Base-by-base conservation (phyloP, 148 eudicot genomes). In the Chenopodium album region DNA sequence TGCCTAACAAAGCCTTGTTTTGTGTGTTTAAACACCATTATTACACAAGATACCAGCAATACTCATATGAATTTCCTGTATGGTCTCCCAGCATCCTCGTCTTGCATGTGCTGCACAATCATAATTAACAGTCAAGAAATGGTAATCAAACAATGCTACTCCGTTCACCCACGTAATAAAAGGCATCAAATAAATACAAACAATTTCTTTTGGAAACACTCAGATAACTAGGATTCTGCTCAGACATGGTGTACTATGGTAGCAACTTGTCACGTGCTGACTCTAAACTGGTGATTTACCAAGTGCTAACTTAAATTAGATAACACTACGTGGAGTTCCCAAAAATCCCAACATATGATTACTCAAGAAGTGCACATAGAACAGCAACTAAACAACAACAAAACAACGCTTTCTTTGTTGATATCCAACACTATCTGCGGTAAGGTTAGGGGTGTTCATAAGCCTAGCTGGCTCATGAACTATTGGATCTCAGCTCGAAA, bases 41-140 rank as follows among this genome's bases (percentile, higher is more conserved):
- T 86, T 90, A 67, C 76, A 37, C 23, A 75, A 29, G 29, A 10
- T 60, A 9, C 7, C 67, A 29, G 65, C 66, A 72, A 60, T 67
- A 65, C 82, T 86, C 81, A 88, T 56, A 89, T 80, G 85, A 93
- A 93, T 85, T 93, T 93, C 83, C 97, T 84, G 85, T 90, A 85
- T 37, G 97, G 94, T 84, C 97, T 87, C 83, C 92, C 92, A 71
- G 92, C 92, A 81, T 93, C 97, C 88, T 93, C 97, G 46, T 93
- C 97, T 87, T 90, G 94, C 97, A 91, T 91, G 81, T 91, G 94
- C 97, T 93, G 97, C 83, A 81, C 14, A 71, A 81, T 66, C 78
- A 84, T 70, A 72, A 85, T 10, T 22, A 77, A 74, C 66, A 47
- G 71, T 81, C 48, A 83, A 28, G 17, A 75, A 59, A 31, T 34